Percentiles rank a stretch among this genome's conserved stretches.
phyloP scores from a whole-genome alignment of 1,284 basidiomycete genomes.

The Trichosporon sp. region DNA sequence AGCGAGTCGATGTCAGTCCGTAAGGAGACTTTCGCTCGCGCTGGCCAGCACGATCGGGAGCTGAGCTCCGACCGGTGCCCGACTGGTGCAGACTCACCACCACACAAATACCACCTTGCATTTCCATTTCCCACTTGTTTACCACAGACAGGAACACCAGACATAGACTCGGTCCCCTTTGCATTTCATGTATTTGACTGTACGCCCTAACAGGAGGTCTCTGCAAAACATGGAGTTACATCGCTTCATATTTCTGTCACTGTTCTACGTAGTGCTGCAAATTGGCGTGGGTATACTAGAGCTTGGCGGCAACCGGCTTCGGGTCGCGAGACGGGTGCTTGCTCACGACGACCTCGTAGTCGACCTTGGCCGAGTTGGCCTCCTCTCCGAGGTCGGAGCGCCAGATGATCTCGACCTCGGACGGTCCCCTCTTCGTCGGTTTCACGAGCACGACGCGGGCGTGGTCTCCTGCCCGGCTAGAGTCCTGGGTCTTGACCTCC shows the following conservation, averaged over 20 bases:
- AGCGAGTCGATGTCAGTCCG: too few species aligned
- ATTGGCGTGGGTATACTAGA: not conserved
- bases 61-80: not conserved
- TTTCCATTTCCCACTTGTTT: not conserved
- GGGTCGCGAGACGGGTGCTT: conserved; percentile 13
- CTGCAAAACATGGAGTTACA: not conserved
- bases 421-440: conserved; percentile 13
- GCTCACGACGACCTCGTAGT: conserved; percentile 16
- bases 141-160: not conserved
- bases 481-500: conserved; percentile 22
- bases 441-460: conserved; percentile 27
- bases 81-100: not conserved
- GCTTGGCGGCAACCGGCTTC: conserved; percentile 4
- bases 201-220: not conserved
- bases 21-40: too few species aligned
- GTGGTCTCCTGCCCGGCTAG: conserved; percentile 26
- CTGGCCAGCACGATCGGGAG: not conserved
- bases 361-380: not conserved
- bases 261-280: not conserved
- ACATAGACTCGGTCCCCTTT: not conserved
- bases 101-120: not conserved
- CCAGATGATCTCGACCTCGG: conserved; percentile 24
- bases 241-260: not conserved
- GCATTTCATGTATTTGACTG: conserved; percentile 4
- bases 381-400: conserved; percentile 5